Conservation (phyloP, 1,284 basidiomycete genomes). For the Amylostereum chailletii region DNA sequence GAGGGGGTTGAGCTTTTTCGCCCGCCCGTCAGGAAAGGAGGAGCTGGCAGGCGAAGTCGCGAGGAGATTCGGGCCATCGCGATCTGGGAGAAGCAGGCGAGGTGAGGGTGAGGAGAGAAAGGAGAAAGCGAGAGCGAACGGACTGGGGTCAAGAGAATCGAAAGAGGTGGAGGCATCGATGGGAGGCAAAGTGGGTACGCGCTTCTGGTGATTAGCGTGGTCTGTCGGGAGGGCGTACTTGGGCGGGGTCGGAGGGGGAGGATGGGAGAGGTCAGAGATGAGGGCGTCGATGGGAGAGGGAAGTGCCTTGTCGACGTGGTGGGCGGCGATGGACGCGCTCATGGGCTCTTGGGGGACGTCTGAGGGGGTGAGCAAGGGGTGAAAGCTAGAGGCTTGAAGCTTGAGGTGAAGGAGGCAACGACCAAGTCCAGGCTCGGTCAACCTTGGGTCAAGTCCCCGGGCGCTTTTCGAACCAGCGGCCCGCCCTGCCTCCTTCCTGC, state of each 20-base stretch:
- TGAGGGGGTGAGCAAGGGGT: background rate
- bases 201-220: constrained; percentile 3
- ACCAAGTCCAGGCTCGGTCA: background rate
- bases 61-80: constrained; percentile 15
- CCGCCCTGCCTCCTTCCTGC: background rate
- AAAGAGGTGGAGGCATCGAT: constrained; percentile 23
- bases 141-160: constrained; percentile 17
- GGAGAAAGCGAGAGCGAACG: constrained; percentile 9
- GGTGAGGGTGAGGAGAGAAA: background rate
- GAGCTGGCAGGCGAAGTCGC: constrained; percentile 17
- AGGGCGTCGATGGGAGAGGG: constrained; percentile 24
- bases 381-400: background rate
- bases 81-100: constrained; percentile 12
- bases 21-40: constrained; percentile 29
- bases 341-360: constrained; percentile 12
- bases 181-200: constrained; percentile 15
- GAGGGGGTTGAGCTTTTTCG: constrained; percentile 74
- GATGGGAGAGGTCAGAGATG: constrained; percentile 8
- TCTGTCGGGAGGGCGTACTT: constrained; percentile 20
- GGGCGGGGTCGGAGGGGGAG: constrained; percentile 25
- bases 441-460: background rate
- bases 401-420: background rate
- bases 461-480: background rate
- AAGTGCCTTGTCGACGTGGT: constrained; percentile 19
- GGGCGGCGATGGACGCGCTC: constrained; percentile 13